Base-by-base conservation (phyloP, 228 moss, liverwort and hornwort genomes). In the Sphagnum magellanicum region DNA sequence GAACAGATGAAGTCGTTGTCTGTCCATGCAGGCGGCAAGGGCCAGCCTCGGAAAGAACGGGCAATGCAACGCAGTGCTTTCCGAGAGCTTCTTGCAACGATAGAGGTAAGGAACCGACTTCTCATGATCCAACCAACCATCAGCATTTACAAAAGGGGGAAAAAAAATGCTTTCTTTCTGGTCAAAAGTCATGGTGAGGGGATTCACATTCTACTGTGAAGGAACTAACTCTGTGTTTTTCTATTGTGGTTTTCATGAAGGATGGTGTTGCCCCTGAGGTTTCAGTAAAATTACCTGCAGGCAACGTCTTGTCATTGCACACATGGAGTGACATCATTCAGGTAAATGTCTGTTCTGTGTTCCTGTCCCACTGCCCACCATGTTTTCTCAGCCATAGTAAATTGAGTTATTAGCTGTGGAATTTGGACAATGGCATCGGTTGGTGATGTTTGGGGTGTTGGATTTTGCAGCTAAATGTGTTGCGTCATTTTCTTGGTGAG, bases 1-100 rank as follows among this genome's bases (percentile, higher is more conserved):
- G 85, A 92, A 71, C 89, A 88, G 69, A 92, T 95, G 89, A 92
- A 95, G 76, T 85, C 92, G 61, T 79, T 95, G 70, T 90, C 92
- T 66, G 78, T 91, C 55, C 83, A 90, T 64, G 85, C 79, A 64
- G 86, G 81, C 76, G 89, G 90, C 17, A 91, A 90, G 79, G 92
- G 92, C 53, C 88, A 88, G 68, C 84, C 91, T 8, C 89, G 81
- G 82, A 92, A 86, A 73, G 89, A 89, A 70, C 79, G 91, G 16
- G 79, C 83, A 68, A 70, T 82, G 4, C 85, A 95, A 72, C 82
- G 90, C 47, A 76, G 87, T 68, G 70, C 88, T 63, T 92, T 96
- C 70, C 91, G 85, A 67, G 86, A 86, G 50, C 76, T 92, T 49
- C 70, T 92, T 65, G 68, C 81, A 63, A 90, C 81, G 10, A 89